These are phyloP conservation scores for Cornus suecica DNA, from an alignment of 148 eudicot genomes.

Conservation along the genomic window DNA sequence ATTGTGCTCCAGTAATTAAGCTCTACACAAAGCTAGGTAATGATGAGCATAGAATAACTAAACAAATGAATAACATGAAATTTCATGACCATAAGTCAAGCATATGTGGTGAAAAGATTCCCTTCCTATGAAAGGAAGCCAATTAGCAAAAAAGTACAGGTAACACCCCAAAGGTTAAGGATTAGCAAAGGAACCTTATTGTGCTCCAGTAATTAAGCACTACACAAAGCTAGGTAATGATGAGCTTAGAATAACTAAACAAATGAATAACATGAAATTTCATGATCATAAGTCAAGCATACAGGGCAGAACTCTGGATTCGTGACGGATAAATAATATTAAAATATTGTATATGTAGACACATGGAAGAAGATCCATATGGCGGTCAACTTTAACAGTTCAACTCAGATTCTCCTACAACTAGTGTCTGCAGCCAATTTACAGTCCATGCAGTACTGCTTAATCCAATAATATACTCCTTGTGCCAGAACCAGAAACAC, in stretches of 20 bases:
- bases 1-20: background rate
- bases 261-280: background rate
- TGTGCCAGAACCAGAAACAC: background rate
- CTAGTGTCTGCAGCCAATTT: too few relatives aligned
- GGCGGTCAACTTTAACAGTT: background rate
- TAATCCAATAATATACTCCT: background rate
- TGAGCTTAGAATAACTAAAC: background rate
- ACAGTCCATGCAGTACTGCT: background rate
- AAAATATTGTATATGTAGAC: too few relatives aligned
- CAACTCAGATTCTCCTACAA: background rate
- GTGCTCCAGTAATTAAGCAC: background rate
- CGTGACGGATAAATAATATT: background rate
- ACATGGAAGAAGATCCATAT: background rate
- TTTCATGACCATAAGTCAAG: background rate
- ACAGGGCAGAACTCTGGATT: background rate
- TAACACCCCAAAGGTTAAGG: too few relatives aligned
- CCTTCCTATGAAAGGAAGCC: too few relatives aligned
- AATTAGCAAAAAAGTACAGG: background rate
- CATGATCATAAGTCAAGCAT: background rate
- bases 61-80: background rate
- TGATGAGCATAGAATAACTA: background rate
- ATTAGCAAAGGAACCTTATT: background rate
- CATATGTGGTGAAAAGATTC: too few relatives aligned
- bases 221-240: background rate
- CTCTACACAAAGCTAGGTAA: background rate